Base-by-base conservation (phyloP, 2,329 filamentous ascomycete genomes). In the Didymella pinodella region DNA sequence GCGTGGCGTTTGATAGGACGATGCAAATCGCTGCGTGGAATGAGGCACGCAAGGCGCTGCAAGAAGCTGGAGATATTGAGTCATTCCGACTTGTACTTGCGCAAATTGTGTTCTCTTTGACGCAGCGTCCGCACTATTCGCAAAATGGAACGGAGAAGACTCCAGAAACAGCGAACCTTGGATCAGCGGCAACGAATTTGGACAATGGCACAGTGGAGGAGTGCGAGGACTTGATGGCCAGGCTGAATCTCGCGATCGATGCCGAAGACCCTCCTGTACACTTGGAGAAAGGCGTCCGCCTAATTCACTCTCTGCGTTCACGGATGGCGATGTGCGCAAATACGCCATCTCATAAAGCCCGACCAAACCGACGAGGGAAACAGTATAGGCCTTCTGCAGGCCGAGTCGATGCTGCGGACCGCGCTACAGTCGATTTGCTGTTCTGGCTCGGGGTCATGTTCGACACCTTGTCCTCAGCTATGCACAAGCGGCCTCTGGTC, bases 401-500 rank as follows among this genome's bases (percentile, higher is more conserved):
- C 29, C 59, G 61, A 6, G 64, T 78, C 12, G 73, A 70, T 43
- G 57, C 66, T 28, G 73, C 77, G 18, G 74, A 82, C 69, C 72
- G 74, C 18, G 74, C 79, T 11, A 86, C 85, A 0, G 76, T 87
- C 26, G 79, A 83, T 12, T 72, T 87, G 11, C 66, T 87, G 2
- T 86, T 84, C 65, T 87, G 85, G 85, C 74, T 87, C 16, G 83
- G 82, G 0, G 76, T 86, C 45, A 87, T 87, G 84, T 84, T 85
- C 47, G 85, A 87, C 64, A 86, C 84, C 0, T 71, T 86, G 8
- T 85, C 82, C 0, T 80, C 85, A 0, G 83, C 83, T 1, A 84
- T 87, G 77, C 79, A 82, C 49, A 76, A 80, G 48, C 78, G 80
- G 1, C 78, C 80, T 3, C 66, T 81, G 0, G 77, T 81, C 0